A percentile compares a stretch with the other conserved stretches of the same genome.
phyloP scores from a whole-genome alignment of 1,139 yeast species.

The Suhomyces maxii region DNA sequence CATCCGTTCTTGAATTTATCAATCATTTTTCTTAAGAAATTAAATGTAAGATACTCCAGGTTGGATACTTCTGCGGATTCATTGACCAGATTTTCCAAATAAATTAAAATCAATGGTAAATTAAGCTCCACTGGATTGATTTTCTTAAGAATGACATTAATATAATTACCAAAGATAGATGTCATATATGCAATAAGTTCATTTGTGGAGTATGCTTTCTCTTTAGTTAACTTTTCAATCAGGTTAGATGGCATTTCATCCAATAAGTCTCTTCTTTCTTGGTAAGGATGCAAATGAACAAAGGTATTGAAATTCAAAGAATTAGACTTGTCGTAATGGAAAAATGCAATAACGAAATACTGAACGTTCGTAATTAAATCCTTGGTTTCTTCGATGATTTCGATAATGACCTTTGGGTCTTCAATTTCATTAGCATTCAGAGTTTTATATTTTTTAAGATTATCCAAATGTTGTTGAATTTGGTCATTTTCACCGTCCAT shows the following conservation, averaged over 20 bases:
- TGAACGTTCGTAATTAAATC: constrained; percentile 53
- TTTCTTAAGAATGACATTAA: constrained; percentile 36
- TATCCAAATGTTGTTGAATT: constrained; percentile 15
- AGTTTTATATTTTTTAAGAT: constrained; percentile 12
- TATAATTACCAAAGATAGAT: constrained; percentile 53
- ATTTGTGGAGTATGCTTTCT: constrained; percentile 45
- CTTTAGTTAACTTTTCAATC: constrained; percentile 15
- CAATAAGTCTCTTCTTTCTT: constrained; percentile 30
- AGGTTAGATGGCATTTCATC: constrained; percentile 23
- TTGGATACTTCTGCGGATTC: constrained; percentile 33
- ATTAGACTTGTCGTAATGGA: constrained; percentile 54
- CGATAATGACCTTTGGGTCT: constrained; percentile 46
- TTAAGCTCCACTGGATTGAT: constrained; percentile 40
- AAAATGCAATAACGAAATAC: constrained; percentile 61
- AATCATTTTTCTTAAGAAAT: constrained; percentile 50
- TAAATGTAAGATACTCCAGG: constrained; percentile 63
- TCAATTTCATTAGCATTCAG: constrained; percentile 29
- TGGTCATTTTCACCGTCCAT: constrained; percentile 7
- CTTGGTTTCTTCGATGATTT: constrained; percentile 35
- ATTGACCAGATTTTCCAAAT: constrained; percentile 43
- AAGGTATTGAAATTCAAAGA: constrained; percentile 50
- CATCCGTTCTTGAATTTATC: constrained; percentile 58
- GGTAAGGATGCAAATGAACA: constrained; percentile 41
- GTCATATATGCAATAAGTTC: constrained; percentile 54
- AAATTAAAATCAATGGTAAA: constrained; percentile 36